phyloP scores from a whole-genome alignment of 768 basidiomycete species.

The Chalciporus sphaerocephalus region DNA sequence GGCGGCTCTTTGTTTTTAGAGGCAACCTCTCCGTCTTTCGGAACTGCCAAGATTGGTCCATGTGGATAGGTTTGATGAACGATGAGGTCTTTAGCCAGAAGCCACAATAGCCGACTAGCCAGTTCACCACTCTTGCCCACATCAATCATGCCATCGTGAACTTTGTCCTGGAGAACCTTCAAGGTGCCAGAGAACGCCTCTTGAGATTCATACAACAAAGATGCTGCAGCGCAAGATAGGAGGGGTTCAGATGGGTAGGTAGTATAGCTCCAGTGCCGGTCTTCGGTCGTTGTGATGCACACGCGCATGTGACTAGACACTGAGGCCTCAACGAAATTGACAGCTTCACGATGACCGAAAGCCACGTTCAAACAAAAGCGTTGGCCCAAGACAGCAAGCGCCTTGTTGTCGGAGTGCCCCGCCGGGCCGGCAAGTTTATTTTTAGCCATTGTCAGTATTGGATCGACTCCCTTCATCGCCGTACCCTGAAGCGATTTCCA shows the following conservation, averaged over 20 bases:
- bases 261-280: conserved; percentile 4
- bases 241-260: conserved; percentile 9
- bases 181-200: neutral
- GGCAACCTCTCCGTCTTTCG: no score
- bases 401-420: neutral
- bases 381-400: conserved; percentile 4
- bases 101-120: neutral
- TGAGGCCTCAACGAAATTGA: neutral
- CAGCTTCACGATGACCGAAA: conserved; percentile 1
- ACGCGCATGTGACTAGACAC: conserved; percentile 9
- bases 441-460: no score
- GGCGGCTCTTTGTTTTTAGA: no score
- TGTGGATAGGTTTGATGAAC: no score
- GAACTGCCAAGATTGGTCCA: no score
- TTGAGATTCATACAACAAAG: neutral
- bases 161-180: neutral
- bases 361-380: conserved; percentile 3
- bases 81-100: neutral
- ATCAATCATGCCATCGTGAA: conserved; percentile 4
- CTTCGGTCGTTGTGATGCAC: neutral
- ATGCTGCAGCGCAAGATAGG: conserved; percentile 2
- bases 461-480: no score
- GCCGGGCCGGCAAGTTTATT: no score
- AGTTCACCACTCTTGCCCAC: neutral
- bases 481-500: no score